Evolutionary conservation across 2,329 filamentous ascomycete genomes (phyloP), one percentile per base, ranked within the genome.

Genomic region (Ascochyta koolunga): DNA sequence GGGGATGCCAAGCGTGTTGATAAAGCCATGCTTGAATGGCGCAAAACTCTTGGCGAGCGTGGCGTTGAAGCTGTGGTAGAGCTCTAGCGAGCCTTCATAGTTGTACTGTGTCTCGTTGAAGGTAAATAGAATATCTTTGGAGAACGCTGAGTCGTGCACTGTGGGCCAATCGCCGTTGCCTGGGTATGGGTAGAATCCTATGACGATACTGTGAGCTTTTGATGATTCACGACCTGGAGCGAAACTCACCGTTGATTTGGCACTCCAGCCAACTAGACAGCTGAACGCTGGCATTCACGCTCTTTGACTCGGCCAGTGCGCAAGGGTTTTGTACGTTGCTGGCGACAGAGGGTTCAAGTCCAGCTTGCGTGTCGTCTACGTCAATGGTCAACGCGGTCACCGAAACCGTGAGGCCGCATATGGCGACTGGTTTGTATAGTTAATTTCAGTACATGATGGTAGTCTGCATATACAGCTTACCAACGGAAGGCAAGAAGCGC

Each of bases 61-160:
- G 10, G 53, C 54, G 15, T 72, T 72, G 54, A 71, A 66, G 39
- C 47, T 62, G 13, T 64, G 58, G 33, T 72, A 72, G 1, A 71
- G 58, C 9, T 48, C 27, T 2, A 67, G 46, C 18, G 66, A 71
- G 55, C 66, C 63, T 25, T 60, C 59, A 35, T 67, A 71, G 54
- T 70, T 64, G 59, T 70, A 71, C 22, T 64, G 67, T 11, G 67
- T 70, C 42, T 65, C 59, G 45, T 72, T 72, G 62, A 72, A 71
- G 10, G 66, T 71, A 42, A 70, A 70, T 2, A 52, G 56, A n/a
- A 72, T 53, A 39, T 62, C 60, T 15, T 58, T 56, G 15, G 66
- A 67, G 39, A 72, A 72, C 3, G 66, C 56, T 4, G 45, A 19
- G 10, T 62, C 56, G 38, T 65, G 70, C 16, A 60, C 61, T 16